Evolutionary conservation across 1,284 basidiomycete species (phyloP).

Genomic region (Ganoderma sinense): DNA sequence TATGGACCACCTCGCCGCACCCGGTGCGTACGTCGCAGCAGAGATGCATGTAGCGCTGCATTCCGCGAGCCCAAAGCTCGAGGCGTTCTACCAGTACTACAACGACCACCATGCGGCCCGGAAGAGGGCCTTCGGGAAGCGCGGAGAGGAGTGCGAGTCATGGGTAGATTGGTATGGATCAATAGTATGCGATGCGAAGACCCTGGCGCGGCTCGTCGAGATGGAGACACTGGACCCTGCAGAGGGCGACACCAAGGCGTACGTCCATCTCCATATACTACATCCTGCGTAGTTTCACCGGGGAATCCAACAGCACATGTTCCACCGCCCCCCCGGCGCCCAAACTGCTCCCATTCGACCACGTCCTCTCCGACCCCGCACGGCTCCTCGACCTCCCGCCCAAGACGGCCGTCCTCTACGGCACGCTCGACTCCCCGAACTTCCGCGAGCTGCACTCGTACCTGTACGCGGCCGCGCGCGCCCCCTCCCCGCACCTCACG

Average conservation of each 20-base stretch:
- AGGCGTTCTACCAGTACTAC: slow-evolving; percentile 78
- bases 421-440: slow-evolving; percentile 62
- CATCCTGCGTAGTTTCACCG: background rate
- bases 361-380: slow-evolving; percentile 60
- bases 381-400: slow-evolving; percentile 50
- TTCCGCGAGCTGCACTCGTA: slow-evolving; percentile 74
- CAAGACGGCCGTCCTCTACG: slow-evolving; percentile 79
- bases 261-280: slow-evolving; percentile 21
- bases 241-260: slow-evolving; percentile 33
- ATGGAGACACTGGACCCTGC: slow-evolving; percentile 59
- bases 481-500: slow-evolving; percentile 58
- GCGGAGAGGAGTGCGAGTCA: slow-evolving; percentile 61
- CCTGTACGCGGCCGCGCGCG: slow-evolving; percentile 59
- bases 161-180: slow-evolving; percentile 93
- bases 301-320: slow-evolving; percentile 12
- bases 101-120: slow-evolving; percentile 44
- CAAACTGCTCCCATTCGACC: slow-evolving; percentile 74
- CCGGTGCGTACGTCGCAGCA: slow-evolving; percentile 57
- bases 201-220: slow-evolving; percentile 63
- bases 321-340: slow-evolving; percentile 37
- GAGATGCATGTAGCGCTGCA: slow-evolving; percentile 75
- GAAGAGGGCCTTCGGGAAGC: background rate
- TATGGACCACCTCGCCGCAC: slow-evolving; percentile 55
- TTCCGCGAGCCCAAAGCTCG: slow-evolving; percentile 72
- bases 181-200: slow-evolving; percentile 76